A percentile compares a stretch with the other conserved stretches of the same genome.
Evolutionary conservation across 2,329 filamentous ascomycete genomes (phyloP).

Genomic region (Fusarium pilosicola): DNA sequence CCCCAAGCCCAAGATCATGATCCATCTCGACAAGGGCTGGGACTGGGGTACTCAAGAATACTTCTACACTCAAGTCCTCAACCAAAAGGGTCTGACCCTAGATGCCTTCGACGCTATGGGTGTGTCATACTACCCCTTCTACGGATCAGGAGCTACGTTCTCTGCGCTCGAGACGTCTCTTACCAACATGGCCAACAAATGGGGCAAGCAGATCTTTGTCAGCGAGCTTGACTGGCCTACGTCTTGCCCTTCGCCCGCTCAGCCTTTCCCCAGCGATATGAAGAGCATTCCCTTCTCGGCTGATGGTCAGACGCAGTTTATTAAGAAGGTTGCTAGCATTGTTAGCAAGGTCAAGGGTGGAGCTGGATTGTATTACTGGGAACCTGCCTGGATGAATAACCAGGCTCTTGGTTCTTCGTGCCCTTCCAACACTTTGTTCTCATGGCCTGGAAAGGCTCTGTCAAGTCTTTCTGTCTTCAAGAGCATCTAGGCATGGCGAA

Average conservation of each 20-base stretch:
- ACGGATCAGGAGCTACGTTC: slow-evolving; percentile 68
- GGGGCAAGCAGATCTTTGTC: slow-evolving; percentile 74
- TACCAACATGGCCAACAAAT: slow-evolving; percentile 67
- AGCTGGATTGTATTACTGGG: slow-evolving; percentile 76
- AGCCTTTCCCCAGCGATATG: slow-evolving; percentile 69
- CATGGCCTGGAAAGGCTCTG: slow-evolving; percentile 62
- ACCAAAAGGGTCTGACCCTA: slow-evolving; percentile 57
- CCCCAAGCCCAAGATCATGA: slow-evolving; percentile 73
- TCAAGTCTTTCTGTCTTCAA: slow-evolving; percentile 67
- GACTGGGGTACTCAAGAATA: slow-evolving; percentile 72
- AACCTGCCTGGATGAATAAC: slow-evolving; percentile 77
- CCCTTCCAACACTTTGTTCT: slow-evolving; percentile 70
- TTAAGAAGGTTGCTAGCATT: slow-evolving; percentile 67
- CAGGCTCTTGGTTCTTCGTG: slow-evolving; percentile 72
- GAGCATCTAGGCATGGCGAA: slow-evolving; percentile 50
- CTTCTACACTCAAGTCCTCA: slow-evolving; percentile 70
- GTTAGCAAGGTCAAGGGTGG: slow-evolving; percentile 65
- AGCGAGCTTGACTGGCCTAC: slow-evolving; percentile 78
- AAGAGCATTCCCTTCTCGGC: slow-evolving; percentile 69
- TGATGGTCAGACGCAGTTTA: slow-evolving; percentile 70
- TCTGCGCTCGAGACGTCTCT: slow-evolving; percentile 65
- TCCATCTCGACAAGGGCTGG: slow-evolving; percentile 82
- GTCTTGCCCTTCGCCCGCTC: slow-evolving; percentile 66
- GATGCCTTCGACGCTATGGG: slow-evolving; percentile 77
- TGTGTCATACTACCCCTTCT: slow-evolving; percentile 80